A percentile compares a stretch with the other conserved stretches of the same genome.
These are phyloP conservation scores for Barbatosphaeria neglecta DNA, from an alignment of 495 filamentous ascomycete species.

Conservation along the genomic window DNA sequence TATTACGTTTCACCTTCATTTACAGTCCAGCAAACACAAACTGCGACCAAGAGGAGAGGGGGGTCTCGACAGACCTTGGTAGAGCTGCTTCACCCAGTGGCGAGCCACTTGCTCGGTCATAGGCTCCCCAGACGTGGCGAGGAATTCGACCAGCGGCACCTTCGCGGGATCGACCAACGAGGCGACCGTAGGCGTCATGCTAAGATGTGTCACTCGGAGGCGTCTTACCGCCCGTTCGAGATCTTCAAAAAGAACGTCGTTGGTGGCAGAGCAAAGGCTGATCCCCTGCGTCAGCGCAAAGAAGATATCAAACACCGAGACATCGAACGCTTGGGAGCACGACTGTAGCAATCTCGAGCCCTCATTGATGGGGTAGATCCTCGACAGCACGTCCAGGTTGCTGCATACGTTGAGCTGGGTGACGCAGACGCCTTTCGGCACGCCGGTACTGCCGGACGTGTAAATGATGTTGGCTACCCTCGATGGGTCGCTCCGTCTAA, in stretches of 20 bases:
- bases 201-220: slow-evolving; percentile 59
- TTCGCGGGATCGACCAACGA: slow-evolving; percentile 48
- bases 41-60: neutral
- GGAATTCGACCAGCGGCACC: slow-evolving; percentile 52
- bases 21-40: too few species aligned
- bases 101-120: slow-evolving; percentile 53
- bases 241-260: slow-evolving; percentile 53
- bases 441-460: slow-evolving; percentile 54
- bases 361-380: slow-evolving; percentile 42
- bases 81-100: slow-evolving; percentile 55
- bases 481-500: slow-evolving; percentile 20
- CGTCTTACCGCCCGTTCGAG: slow-evolving; percentile 45
- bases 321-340: slow-evolving; percentile 63
- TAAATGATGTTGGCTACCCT: slow-evolving; percentile 49
- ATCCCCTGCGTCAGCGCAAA: slow-evolving; percentile 65
- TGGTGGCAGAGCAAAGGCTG: slow-evolving; percentile 56
- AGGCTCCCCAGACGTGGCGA: slow-evolving; percentile 61
- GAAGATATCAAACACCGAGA: slow-evolving; percentile 74
- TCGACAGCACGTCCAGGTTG: slow-evolving; percentile 48
- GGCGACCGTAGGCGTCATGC: slow-evolving; percentile 67
- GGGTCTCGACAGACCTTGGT: slow-evolving; percentile 41
- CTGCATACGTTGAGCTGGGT: slow-evolving; percentile 56
- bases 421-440: slow-evolving; percentile 59
- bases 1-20: too few species aligned
- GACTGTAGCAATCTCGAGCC: slow-evolving; percentile 53